phyloP scores from a whole-genome alignment of 2,329 filamentous ascomycete species.

The Boeremia exigua region DNA sequence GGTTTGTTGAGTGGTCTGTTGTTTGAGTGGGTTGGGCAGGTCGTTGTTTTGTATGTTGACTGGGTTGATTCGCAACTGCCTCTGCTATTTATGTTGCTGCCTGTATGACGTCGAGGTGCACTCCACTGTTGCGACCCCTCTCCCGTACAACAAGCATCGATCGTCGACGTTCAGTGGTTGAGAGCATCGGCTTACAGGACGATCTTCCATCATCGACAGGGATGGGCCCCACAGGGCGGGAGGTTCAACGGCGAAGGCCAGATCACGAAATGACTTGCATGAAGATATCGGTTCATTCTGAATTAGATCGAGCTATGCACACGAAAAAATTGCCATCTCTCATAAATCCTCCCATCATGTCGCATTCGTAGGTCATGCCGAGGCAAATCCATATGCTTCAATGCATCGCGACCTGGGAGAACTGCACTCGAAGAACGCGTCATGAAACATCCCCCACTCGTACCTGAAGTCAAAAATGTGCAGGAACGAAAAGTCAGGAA shows the following conservation, averaged over 20 bases:
- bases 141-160: conserved; percentile 2
- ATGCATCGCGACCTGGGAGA: conserved; percentile 4
- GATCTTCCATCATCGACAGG: conserved; percentile 22
- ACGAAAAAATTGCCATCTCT: conserved; percentile 28
- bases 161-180: conserved; percentile 5
- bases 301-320: conserved; percentile 42
- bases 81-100: background rate
- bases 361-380: conserved; percentile 30
- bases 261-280: background rate
- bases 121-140: conserved; percentile 16
- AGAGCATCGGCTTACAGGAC: conserved; percentile 2
- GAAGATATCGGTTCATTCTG: conserved; percentile 33
- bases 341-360: conserved; percentile 30
- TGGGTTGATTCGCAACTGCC: background rate
- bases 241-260: background rate
- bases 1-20: background rate
- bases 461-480: conserved; percentile 20
- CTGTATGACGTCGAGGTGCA: conserved; percentile 12
- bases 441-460: conserved; percentile 6
- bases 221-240: conserved; percentile 6
- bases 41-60: background rate
- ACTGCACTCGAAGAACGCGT: conserved; percentile 14
- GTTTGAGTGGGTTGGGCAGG: background rate
- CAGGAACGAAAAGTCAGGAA: conserved; percentile 22
- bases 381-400: conserved; percentile 29